Percentiles rank a stretch among this genome's conserved stretches.
Conservation (phyloP, 192 early-diverging fungal genomes). For the Gonapodya sp. region DNA sequence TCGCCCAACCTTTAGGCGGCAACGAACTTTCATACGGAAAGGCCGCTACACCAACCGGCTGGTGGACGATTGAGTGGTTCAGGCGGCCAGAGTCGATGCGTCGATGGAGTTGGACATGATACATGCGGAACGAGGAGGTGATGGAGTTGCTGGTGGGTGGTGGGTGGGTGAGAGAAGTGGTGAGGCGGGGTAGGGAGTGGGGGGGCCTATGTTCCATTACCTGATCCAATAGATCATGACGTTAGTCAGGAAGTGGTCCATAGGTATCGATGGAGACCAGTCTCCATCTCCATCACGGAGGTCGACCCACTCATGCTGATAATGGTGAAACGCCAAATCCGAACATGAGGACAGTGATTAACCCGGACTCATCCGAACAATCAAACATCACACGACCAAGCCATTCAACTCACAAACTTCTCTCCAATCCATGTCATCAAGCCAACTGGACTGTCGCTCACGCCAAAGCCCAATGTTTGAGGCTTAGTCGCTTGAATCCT, state of each 20-base stretch:
- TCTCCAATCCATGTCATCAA: conserved; percentile 43
- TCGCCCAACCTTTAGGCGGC: conserved; percentile 28
- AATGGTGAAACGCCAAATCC: too few relatives aligned
- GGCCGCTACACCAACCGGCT: conserved; percentile 36
- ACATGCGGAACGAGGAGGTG: conserved; percentile 47
- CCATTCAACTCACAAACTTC: too few relatives aligned
- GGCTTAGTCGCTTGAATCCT: conserved; percentile 44
- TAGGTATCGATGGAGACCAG: conserved; percentile 21
- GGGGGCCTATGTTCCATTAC: too few relatives aligned
- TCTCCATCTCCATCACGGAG: conserved; percentile 4
- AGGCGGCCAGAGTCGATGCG: background rate
- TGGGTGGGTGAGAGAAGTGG: too few relatives aligned
- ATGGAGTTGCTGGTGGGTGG: conserved; percentile 53
- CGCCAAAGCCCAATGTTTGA: conserved; percentile 35
- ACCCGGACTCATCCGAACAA: too few relatives aligned
- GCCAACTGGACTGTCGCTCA: conserved; percentile 27
- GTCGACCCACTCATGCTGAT: conserved; percentile 17
- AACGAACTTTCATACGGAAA: conserved; percentile 40
- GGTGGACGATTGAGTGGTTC: background rate
- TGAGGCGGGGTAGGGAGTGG: too few relatives aligned
- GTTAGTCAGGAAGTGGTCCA: conserved; percentile 39
- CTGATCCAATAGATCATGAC: conserved; percentile 43
- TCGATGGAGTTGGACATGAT: conserved; percentile 39
- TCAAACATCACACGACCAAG: conserved; percentile 17
- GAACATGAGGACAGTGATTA: too few relatives aligned